Evolutionary conservation across 2,329 filamentous ascomycete genomes (phyloP).

Genomic region (Alternaria novae-zelandiae): DNA sequence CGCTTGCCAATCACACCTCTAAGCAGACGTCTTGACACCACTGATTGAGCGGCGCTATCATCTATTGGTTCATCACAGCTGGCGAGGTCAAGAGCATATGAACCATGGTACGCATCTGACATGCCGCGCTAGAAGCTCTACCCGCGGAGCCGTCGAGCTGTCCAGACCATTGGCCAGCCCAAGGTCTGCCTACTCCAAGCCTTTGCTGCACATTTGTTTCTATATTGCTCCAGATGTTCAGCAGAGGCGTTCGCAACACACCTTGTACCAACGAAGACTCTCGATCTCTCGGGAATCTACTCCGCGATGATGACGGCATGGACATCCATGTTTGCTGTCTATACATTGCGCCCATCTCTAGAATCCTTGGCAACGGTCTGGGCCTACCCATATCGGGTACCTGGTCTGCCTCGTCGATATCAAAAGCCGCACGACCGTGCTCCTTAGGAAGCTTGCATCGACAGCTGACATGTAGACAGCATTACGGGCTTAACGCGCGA

Average conservation of each 20-base stretch:
- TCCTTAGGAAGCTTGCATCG: slow-evolving; percentile 4
- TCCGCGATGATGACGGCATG: slow-evolving; percentile 26
- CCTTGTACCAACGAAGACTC: not conserved
- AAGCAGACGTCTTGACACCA: not conserved
- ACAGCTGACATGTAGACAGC: slow-evolving; percentile 2
- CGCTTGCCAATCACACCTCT: not conserved
- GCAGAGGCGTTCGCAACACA: not conserved
- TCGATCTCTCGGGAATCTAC: not conserved
- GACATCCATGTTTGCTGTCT: slow-evolving; percentile 2
- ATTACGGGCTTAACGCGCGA: not conserved
- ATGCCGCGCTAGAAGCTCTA: slow-evolving; percentile 2
- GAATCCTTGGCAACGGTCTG: slow-evolving; percentile 36
- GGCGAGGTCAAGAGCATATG: not conserved
- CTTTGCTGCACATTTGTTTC: not conserved
- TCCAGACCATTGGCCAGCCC: not conserved
- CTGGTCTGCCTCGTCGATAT: slow-evolving; percentile 7
- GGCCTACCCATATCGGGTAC: slow-evolving; percentile 8
- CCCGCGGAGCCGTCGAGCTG: not conserved
- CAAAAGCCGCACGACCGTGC: slow-evolving; percentile 5
- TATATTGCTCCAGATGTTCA: not conserved
- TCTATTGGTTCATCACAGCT: not conserved
- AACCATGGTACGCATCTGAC: not conserved
- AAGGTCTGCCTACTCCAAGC: not conserved
- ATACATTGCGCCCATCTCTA: slow-evolving; percentile 14
- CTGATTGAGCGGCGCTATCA: not conserved